phyloP scores from a whole-genome alignment of 495 filamentous ascomycete genomes.

The Aspergillus ellipticus region DNA sequence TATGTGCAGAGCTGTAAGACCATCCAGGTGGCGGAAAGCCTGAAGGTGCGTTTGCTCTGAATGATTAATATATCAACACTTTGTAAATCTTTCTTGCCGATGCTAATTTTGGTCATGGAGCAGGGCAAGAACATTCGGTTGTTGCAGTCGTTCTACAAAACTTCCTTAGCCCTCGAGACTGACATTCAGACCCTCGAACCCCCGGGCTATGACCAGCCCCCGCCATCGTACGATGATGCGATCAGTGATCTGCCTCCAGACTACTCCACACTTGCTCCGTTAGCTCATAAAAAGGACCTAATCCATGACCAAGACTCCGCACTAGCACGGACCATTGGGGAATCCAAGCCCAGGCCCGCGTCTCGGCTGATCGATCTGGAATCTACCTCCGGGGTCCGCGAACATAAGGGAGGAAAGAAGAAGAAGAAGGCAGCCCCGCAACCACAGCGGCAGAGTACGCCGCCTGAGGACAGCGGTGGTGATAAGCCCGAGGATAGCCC shows the following conservation, averaged over 20 bases:
- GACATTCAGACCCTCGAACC: conserved; percentile 13
- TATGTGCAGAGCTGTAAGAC: not conserved
- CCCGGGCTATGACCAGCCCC: conserved; percentile 26
- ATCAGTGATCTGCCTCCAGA: conserved; percentile 41
- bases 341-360: conserved; percentile 36
- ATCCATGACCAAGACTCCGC: conserved; percentile 10
- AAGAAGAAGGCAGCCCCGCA: conserved; percentile 31
- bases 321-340: conserved; percentile 23
- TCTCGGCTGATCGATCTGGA: conserved; percentile 50
- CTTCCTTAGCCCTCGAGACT: conserved; percentile 13
- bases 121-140: not conserved
- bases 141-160: not conserved
- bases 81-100: not conserved
- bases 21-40: not conserved
- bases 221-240: conserved; percentile 44
- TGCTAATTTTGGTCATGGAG: not conserved
- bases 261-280: conserved; percentile 30
- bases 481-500: conserved; percentile 20
- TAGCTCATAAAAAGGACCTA: conserved; percentile 24
- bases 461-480: conserved; percentile 14
- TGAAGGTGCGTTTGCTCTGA: not conserved
- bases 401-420: conserved; percentile 43
- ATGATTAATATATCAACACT: not conserved
- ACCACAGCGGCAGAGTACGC: conserved; percentile 15
- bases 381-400: conserved; percentile 44